Base-by-base conservation (phyloP, 495 filamentous ascomycete genomes). In the Trichoderma reesei region DNA sequence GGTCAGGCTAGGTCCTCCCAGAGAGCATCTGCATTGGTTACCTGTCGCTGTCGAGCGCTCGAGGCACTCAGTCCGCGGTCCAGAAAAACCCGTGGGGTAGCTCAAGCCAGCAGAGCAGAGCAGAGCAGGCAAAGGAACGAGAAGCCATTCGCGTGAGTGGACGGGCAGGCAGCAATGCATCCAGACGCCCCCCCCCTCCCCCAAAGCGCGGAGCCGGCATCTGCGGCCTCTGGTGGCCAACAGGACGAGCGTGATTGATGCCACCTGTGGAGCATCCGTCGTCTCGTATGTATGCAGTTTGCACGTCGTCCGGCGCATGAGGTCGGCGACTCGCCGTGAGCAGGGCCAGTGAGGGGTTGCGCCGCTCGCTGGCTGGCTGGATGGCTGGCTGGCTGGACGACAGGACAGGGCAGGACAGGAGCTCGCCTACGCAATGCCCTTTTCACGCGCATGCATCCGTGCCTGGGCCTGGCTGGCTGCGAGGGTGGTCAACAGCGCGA, bases 151-250 rank as follows among this genome's bases (percentile, higher is more conserved):
- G 18, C 51, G 13, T 56, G 26, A 31, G 16, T 56, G 20, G 51
- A 33, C 51, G 26, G 46, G 18, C 46, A 56, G 51, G 51, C 51
- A 56, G 51, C 51, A 56, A 56, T 56, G 51, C 51, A 56, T 56
- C 51, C 26, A 8, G 20, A 56, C 26, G 6, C 33, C 14, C 16
- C 26, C 26, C 26, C 26, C 26, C 26, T 1, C 26, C 26, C 26
- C 26, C 0, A 26, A 26, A 26, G 41, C n/a, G 10, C 46, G 46
- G n/a, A 56, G 51, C 16, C 51, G 51, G 51, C 51, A 34, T 56
- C 34, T 34, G 31, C 51, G 51, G 51, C 46, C 20, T 18, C 26
- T 56, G 51, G 14, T 31, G 51, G 51, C 51, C 51, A 34, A 56
- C 51, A 18, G 8, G 51, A 34, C 51, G 26, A n/a, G 18, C 26